Evolutionary conservation across 345 rosid species (phyloP).

Genomic region (rapeseed (Brassica napus)): Da-Ae NC_063436.1:2507001-2507500

Average conservation of each 20-base stretch:
- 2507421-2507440: slow-evolving; percentile 8
- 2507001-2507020: slow-evolving; percentile 13
- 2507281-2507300: slow-evolving; percentile 27
- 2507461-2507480: slow-evolving; percentile 20
- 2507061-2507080: slow-evolving; percentile 27
- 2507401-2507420: not conserved
- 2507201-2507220: slow-evolving; percentile 37
- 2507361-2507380: slow-evolving; percentile 34
- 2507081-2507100: not conserved
- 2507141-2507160: slow-evolving; percentile 1
- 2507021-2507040: not conserved
- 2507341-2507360: slow-evolving; percentile 28
- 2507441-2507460: slow-evolving; percentile 10
- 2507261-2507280: slow-evolving; percentile 17
- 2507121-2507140: not conserved
- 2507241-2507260: slow-evolving; percentile 35
- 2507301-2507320: slow-evolving; percentile 34
- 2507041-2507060: slow-evolving; percentile 2
- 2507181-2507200: slow-evolving; percentile 44
- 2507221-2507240: slow-evolving; percentile 28
- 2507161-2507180: not conserved
- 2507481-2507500: not conserved
- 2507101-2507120: not conserved
- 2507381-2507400: slow-evolving; percentile 20
- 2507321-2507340: slow-evolving; percentile 28